Conservation (phyloP, 2,329 filamentous ascomycete species). For the Alternaria sp. region DNA sequence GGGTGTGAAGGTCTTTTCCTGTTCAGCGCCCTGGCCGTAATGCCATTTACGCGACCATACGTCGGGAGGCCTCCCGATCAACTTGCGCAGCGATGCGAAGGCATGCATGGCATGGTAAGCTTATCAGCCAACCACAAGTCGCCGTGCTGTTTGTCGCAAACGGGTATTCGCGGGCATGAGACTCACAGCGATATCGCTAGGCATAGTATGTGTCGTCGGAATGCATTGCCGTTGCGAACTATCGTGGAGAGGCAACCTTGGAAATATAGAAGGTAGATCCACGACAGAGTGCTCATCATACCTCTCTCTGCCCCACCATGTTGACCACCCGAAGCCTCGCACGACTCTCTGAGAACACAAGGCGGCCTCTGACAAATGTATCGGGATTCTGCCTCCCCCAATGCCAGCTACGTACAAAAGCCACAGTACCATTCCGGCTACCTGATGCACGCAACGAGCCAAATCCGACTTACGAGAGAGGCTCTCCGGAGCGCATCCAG, state of each 20-base stretch:
- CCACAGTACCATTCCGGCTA: constrained; percentile 37
- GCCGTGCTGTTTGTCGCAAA: background rate
- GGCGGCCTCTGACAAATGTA: constrained; percentile 18
- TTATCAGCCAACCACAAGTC: background rate
- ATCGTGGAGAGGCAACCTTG: background rate
- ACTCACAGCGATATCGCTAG: background rate
- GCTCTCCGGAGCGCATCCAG: constrained; percentile 34
- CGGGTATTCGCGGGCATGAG: constrained; percentile 15
- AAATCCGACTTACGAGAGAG: constrained; percentile 37
- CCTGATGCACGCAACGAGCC: constrained; percentile 39
- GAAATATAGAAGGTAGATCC: constrained; percentile 5
- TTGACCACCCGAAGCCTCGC: constrained; percentile 23
- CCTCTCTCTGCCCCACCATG: constrained; percentile 14
- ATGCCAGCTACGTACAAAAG: constrained; percentile 32
- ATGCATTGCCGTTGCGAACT: background rate
- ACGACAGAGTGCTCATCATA: background rate
- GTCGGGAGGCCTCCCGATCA: background rate
- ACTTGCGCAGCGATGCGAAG: background rate
- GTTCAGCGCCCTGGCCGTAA: background rate
- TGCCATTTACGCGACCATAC: background rate
- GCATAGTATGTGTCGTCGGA: background rate
- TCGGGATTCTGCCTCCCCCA: constrained; percentile 11
- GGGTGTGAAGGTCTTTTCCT: background rate
- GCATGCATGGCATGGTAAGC: background rate
- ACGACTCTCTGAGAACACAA: constrained; percentile 6